Conservation (phyloP, 257 asterid genomes). For the Solanum gandarillasii region DNA sequence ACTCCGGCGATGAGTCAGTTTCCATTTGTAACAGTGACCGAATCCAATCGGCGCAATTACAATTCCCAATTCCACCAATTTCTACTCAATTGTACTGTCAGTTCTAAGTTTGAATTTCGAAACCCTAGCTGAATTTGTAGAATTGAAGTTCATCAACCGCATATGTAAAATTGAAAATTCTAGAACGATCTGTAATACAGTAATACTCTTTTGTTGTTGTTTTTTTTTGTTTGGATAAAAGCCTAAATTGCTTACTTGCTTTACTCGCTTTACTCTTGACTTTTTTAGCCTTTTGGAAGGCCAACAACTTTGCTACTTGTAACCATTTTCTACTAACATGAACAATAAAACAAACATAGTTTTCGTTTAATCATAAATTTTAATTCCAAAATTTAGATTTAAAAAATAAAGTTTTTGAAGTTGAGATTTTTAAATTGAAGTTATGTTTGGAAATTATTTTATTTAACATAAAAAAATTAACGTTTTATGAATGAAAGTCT, state of each 20-base stretch:
- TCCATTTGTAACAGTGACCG: constrained; percentile 50
- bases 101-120: neutral
- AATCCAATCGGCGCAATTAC: constrained; percentile 49
- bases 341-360: neutral
- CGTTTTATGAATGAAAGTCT: too few relatives aligned
- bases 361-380: too few relatives aligned
- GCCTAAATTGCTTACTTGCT: neutral
- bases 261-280: neutral
- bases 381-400: too few relatives aligned
- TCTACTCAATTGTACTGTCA: neutral
- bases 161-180: neutral
- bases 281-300: neutral
- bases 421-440: neutral
- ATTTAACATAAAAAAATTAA: too few relatives aligned
- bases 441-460: too few relatives aligned
- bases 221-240: neutral
- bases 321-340: neutral
- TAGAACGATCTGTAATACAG: neutral
- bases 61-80: neutral
- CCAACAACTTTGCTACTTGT: neutral
- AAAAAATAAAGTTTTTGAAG: too few relatives aligned
- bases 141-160: neutral
- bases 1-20: constrained; percentile 39
- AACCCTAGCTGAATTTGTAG: neutral
- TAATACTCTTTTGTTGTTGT: neutral